These are phyloP conservation scores for Fusarium brevicatenulatum DNA, from an alignment of 2,329 filamentous ascomycete species.

Conservation along the genomic window DNA sequence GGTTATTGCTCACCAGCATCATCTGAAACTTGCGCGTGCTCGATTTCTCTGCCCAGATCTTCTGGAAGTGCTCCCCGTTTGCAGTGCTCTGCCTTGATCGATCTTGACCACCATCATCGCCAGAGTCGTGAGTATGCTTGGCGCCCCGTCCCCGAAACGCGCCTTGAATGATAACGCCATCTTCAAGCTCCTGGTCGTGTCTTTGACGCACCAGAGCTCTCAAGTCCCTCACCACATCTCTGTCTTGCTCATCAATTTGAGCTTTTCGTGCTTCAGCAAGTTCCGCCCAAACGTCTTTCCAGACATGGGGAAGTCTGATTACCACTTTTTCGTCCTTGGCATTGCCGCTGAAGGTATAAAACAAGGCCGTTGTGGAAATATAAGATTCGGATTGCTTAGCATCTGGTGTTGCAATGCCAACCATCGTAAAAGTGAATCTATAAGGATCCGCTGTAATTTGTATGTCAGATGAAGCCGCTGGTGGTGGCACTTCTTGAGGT, in stretches of 20 bases:
- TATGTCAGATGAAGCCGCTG: slow-evolving; percentile 51
- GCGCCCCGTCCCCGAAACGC: slow-evolving; percentile 74
- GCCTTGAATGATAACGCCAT: slow-evolving; percentile 79
- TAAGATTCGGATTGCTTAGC: slow-evolving; percentile 86
- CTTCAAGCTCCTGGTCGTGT: slow-evolving; percentile 74
- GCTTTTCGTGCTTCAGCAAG: slow-evolving; percentile 76
- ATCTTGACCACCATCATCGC: slow-evolving; percentile 61
- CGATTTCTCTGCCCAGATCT: slow-evolving; percentile 69
- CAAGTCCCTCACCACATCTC: slow-evolving; percentile 72
- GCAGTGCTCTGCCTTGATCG: slow-evolving; percentile 52
- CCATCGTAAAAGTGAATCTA: slow-evolving; percentile 77
- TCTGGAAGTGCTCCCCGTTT: slow-evolving; percentile 62
- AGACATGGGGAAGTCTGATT: slow-evolving; percentile 79
- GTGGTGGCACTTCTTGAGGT: slow-evolving; percentile 64
- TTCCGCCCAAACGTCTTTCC: slow-evolving; percentile 88
- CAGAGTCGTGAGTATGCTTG: slow-evolving; percentile 58
- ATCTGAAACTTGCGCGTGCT: slow-evolving; percentile 71
- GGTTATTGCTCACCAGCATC: slow-evolving; percentile 72
- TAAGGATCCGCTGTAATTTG: slow-evolving; percentile 59
- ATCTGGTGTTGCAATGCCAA: slow-evolving; percentile 76
- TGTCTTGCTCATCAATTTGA: slow-evolving; percentile 75
- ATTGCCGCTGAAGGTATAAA: slow-evolving; percentile 80
- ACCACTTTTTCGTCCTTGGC: slow-evolving; percentile 87
- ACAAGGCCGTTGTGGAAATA: slow-evolving; percentile 83
- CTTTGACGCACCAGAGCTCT: slow-evolving; percentile 76